These are phyloP conservation scores for Euphorbia celastroides DNA, from an alignment of 441 rosid species.

Conservation along the genomic window DNA sequence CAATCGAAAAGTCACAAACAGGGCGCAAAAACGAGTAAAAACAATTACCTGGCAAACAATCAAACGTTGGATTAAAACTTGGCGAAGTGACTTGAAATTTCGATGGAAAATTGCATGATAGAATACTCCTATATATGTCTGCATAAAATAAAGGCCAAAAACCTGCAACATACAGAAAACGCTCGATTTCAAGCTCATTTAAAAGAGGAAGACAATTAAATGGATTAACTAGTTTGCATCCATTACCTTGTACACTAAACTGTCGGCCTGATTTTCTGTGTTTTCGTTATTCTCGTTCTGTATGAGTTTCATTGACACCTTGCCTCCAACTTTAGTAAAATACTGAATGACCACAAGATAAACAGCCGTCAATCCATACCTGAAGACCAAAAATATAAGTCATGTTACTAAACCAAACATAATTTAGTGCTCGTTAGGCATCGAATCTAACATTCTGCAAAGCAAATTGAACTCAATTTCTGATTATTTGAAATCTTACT, in stretches of 20 bases:
- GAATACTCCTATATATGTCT: constrained; percentile 86
- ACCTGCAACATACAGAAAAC: constrained; percentile 51
- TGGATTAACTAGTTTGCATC: constrained; percentile 14
- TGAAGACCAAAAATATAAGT: constrained; percentile 38
- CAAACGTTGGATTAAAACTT: constrained; percentile 74
- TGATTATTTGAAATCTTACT: constrained; percentile 41
- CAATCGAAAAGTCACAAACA: background rate
- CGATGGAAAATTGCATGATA: constrained; percentile 88
- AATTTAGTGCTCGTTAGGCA: background rate
- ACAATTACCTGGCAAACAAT: constrained; percentile 63
- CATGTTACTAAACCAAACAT: constrained; percentile 11
- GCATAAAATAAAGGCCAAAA: constrained; percentile 96
- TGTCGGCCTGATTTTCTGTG: constrained; percentile 70
- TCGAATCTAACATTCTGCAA: background rate
- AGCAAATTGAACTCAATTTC: background rate
- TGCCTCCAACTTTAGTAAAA: constrained; percentile 74
- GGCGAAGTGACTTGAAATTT: constrained; percentile 77
- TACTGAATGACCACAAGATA: constrained; percentile 82
- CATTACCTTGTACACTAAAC: constrained; percentile 84
- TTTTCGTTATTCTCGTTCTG: constrained; percentile 67
- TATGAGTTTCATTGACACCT: constrained; percentile 72
- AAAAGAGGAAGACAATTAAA: constrained; percentile 13
- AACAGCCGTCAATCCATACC: constrained; percentile 72
- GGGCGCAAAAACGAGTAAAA: background rate
- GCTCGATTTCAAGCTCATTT: constrained; percentile 6